A percentile compares a stretch with the other conserved stretches of the same genome.
phyloP scores from a whole-genome alignment of 257 asterid species.

The Apocynum venetum region DNA sequence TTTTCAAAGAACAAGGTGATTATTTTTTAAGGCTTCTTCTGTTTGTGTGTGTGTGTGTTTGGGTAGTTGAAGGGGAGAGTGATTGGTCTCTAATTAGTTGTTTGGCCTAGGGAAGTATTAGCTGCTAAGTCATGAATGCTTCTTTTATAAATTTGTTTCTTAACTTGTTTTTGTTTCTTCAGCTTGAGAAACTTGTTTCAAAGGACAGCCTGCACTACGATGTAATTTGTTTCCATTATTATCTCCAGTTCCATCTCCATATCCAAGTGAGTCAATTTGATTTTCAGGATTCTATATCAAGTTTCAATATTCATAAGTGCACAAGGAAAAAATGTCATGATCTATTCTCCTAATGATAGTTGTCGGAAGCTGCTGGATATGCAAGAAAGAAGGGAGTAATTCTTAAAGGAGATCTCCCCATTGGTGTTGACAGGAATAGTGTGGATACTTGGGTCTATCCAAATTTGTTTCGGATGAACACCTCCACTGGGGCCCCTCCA shows the following conservation, averaged over 20 bases:
- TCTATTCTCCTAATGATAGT: slow-evolving; percentile 38
- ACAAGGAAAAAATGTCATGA: slow-evolving; percentile 7
- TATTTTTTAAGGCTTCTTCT: slow-evolving; percentile 2
- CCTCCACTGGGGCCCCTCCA: slow-evolving; percentile 98
- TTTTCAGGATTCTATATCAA: slow-evolving; percentile 12
- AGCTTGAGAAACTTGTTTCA: slow-evolving; percentile 89
- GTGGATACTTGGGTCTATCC: slow-evolving; percentile 99
- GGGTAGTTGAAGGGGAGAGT: not conserved
- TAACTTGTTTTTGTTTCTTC: slow-evolving; percentile 30
- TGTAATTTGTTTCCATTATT: slow-evolving; percentile 74
- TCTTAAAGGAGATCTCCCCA: slow-evolving; percentile 95
- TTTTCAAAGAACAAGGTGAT: slow-evolving; percentile 67
- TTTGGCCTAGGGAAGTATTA: not conserved
- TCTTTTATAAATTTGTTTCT: slow-evolving; percentile 10
- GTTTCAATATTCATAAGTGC: slow-evolving; percentile 3
- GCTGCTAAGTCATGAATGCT: not conserved
- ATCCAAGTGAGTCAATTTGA: slow-evolving; percentile 53
- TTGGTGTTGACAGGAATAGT: slow-evolving; percentile 90
- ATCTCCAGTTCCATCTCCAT: slow-evolving; percentile 84
- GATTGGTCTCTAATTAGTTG: not conserved
- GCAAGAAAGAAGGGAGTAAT: slow-evolving; percentile 84
- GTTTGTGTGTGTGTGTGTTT: not conserved
- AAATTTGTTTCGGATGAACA: slow-evolving; percentile 85
- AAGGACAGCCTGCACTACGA: slow-evolving; percentile 69
- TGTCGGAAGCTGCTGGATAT: slow-evolving; percentile 88